phyloP scores from a whole-genome alignment of 495 filamentous ascomycete species.

The Glarea lozoyensis region DNA sequence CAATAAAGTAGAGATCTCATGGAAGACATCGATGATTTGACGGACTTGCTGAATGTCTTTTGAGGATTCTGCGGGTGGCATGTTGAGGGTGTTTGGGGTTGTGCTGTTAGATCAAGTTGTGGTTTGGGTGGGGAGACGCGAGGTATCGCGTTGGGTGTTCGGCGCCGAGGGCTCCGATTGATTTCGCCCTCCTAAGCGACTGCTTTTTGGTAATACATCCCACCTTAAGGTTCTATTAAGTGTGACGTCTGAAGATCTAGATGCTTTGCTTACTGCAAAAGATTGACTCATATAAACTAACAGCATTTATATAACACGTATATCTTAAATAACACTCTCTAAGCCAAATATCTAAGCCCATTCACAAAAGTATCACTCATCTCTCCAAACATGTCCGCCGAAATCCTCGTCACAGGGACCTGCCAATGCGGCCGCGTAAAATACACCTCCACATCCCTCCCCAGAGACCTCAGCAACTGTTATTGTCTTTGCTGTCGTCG shows the following conservation, averaged over 20 bases:
- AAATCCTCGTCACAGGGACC: conserved; percentile 10
- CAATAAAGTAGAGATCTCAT: conserved; percentile 85
- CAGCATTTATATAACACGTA: too few relatives aligned
- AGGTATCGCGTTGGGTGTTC: background rate
- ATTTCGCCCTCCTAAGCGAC: too few relatives aligned
- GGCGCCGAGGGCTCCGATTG: too few relatives aligned
- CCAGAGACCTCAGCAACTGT: conserved; percentile 16
- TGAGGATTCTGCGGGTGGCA: conserved; percentile 8
- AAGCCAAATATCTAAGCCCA: too few relatives aligned
- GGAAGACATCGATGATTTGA: conserved; percentile 89
- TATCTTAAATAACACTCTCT: too few relatives aligned
- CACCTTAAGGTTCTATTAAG: too few relatives aligned
- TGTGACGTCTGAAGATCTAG: too few relatives aligned
- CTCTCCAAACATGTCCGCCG: background rate
- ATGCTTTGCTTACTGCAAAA: too few relatives aligned
- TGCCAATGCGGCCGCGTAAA: conserved; percentile 16
- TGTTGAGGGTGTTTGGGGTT: background rate
- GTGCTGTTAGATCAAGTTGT: background rate
- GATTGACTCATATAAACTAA: too few relatives aligned
- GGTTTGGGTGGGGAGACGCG: background rate
- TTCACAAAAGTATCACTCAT: background rate
- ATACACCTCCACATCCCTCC: conserved; percentile 18
- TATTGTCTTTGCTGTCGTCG: conserved; percentile 19
- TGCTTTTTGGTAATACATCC: too few relatives aligned
- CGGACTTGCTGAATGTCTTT: conserved; percentile 44